Evolutionary conservation across 1,284 basidiomycete genomes (phyloP).

Genomic region (Irpex sp.): DNA sequence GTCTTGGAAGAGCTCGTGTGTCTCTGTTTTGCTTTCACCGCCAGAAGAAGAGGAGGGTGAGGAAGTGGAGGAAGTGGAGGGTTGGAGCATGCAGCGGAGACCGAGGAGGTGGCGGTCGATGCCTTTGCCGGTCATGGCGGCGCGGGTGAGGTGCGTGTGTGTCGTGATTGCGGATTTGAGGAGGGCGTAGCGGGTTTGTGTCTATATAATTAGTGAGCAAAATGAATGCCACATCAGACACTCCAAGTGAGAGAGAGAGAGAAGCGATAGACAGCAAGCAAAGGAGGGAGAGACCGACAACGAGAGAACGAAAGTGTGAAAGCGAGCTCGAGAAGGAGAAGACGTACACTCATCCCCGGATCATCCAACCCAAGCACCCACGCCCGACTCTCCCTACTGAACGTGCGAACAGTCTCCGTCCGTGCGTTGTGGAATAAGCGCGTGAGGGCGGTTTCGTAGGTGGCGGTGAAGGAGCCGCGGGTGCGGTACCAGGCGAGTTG

Average conservation of each 20-base stretch:
- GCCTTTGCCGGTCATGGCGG: conserved; percentile 81
- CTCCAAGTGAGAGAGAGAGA: too few relatives aligned
- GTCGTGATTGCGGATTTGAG: conserved; percentile 70
- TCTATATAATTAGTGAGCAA: conserved; percentile 26
- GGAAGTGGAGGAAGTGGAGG: background rate
- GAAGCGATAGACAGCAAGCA: too few relatives aligned
- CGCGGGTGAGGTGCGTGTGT: conserved; percentile 76
- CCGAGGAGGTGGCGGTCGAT: conserved; percentile 93
- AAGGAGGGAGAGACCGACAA: too few relatives aligned
- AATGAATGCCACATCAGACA: too few relatives aligned
- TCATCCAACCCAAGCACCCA: conserved; percentile 82
- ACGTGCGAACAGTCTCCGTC: conserved; percentile 88
- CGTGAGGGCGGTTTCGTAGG: conserved; percentile 94
- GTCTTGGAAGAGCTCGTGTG: conserved; percentile 65
- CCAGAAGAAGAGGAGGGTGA: too few relatives aligned
- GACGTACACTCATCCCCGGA: conserved; percentile 37
- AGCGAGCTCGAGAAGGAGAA: background rate
- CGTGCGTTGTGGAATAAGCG: conserved; percentile 89
- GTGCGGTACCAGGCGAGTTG: conserved; percentile 91
- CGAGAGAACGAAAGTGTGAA: background rate
- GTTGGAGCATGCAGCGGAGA: conserved; percentile 63
- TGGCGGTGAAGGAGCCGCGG: conserved; percentile 79
- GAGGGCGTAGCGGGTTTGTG: conserved; percentile 43
- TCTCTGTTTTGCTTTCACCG: too few relatives aligned
- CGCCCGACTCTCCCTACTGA: conserved; percentile 72